These are phyloP conservation scores for Anacardium occidentale DNA, from an alignment of 345 rosid genomes.

Conservation along the genomic window DNA sequence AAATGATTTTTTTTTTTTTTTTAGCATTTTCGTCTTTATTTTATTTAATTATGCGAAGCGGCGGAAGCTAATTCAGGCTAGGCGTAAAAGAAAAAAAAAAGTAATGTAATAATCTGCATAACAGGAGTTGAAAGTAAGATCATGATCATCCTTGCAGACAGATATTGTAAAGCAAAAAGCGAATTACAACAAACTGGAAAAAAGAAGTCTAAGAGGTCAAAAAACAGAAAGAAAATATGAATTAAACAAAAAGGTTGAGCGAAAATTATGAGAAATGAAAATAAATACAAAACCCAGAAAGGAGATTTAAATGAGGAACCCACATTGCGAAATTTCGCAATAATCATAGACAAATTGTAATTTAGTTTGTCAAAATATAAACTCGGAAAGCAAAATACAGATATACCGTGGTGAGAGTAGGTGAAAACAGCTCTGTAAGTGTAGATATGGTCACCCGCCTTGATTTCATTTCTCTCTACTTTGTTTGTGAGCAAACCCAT, in stretches of 20 bases:
- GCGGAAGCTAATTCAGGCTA: background rate
- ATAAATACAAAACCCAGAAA: conserved; percentile 1
- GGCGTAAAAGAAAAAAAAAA: too few relatives aligned
- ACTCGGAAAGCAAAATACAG: conserved; percentile 12
- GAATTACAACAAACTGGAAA: background rate
- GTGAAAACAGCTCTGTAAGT: conserved; percentile 93
- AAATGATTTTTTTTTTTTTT: background rate
- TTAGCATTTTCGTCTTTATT: background rate
- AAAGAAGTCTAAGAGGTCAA: background rate
- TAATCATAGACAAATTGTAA: background rate
- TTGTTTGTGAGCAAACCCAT: conserved; percentile 90
- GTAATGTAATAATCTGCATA: background rate
- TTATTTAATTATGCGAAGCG: background rate
- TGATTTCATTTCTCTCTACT: conserved; percentile 70
- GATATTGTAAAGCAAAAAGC: background rate
- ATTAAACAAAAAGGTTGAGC: background rate
- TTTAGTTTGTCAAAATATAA: conserved; percentile 1
- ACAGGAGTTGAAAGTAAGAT: background rate
- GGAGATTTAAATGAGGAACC: conserved; percentile 4
- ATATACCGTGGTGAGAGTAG: conserved; percentile 90
- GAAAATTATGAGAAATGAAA: background rate
- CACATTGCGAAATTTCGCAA: conserved; percentile 23
- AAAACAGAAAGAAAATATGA: background rate
- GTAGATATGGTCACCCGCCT: conserved; percentile 91
- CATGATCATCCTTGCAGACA: background rate